A percentile compares a stretch with the other conserved stretches of the same genome.
Conservation (phyloP, 2,329 filamentous ascomycete species). For the Aspergillus brasiliensis region DNA sequence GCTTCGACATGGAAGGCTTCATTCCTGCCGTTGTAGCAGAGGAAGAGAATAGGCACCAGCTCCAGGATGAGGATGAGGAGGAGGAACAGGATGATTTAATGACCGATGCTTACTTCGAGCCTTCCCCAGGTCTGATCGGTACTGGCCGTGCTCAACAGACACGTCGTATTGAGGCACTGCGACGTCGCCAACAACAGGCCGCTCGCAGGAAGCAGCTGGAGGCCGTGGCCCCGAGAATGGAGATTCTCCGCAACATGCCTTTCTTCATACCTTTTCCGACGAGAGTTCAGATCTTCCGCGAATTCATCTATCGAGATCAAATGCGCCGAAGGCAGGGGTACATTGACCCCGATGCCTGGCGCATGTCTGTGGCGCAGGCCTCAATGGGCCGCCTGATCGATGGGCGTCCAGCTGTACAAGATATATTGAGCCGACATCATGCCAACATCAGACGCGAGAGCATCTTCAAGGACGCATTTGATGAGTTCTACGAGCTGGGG, state of each 20-base stretch:
- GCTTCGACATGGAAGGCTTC: conserved; percentile 86
- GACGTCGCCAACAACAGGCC: conserved; percentile 65
- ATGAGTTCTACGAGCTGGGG: conserved; percentile 77
- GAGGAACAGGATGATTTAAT: conserved; percentile 53
- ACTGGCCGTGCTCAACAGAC: conserved; percentile 65
- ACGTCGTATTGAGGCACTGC: conserved; percentile 63
- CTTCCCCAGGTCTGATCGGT: conserved; percentile 51
- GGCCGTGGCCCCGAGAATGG: conserved; percentile 79
- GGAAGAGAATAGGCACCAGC: conserved; percentile 73
- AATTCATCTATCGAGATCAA: conserved; percentile 88
- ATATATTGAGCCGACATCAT: conserved; percentile 62
- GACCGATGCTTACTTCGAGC: conserved; percentile 37
- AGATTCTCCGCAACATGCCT: conserved; percentile 92
- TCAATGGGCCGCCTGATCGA: conserved; percentile 42
- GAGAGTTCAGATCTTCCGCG: conserved; percentile 86
- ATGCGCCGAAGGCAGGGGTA: conserved; percentile 67
- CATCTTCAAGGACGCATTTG: conserved; percentile 83
- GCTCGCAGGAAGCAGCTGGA: conserved; percentile 73
- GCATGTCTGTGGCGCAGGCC: conserved; percentile 58
- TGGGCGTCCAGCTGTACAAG: conserved; percentile 42
- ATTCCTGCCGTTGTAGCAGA: conserved; percentile 83
- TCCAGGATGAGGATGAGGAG: conserved; percentile 65
- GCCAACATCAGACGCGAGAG: conserved; percentile 77
- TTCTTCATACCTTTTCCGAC: conserved; percentile 94
- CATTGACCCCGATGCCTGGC: conserved; percentile 74